Percentiles rank a stretch among this genome's conserved stretches.
These are phyloP conservation scores for Mariannaea elegans DNA, from an alignment of 2,329 filamentous ascomycete genomes.

Conservation along the genomic window DNA sequence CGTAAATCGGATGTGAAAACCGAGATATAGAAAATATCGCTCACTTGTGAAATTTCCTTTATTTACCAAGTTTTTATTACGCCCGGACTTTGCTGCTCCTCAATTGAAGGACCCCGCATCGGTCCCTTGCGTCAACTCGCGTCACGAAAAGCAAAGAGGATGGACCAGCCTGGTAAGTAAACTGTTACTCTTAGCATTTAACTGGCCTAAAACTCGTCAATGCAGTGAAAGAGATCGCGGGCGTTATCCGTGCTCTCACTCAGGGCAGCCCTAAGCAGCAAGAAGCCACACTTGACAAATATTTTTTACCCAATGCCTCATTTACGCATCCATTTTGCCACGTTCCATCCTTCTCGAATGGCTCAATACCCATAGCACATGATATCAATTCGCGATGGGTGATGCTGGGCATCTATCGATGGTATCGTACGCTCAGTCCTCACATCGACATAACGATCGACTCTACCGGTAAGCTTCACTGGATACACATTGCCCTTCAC, in stretches of 20 bases:
- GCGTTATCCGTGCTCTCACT: slow-evolving; percentile 73
- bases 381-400: slow-evolving; percentile 70
- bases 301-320: slow-evolving; percentile 76
- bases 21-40: too few relatives aligned
- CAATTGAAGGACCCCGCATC: too few relatives aligned
- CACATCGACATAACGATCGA: slow-evolving; percentile 75
- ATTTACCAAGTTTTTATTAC: too few relatives aligned
- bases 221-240: slow-evolving; percentile 66
- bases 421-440: slow-evolving; percentile 87
- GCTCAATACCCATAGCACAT: slow-evolving; percentile 52
- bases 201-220: neutral
- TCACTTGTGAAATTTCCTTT: too few relatives aligned
- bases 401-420: slow-evolving; percentile 76
- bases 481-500: accelerated
- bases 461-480: slow-evolving; percentile 53
- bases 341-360: slow-evolving; percentile 64
- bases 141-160: neutral
- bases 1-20: neutral
- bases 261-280: slow-evolving; percentile 74
- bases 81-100: too few relatives aligned
- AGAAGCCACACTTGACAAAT: slow-evolving; percentile 69
- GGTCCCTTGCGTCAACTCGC: neutral
- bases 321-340: slow-evolving; percentile 85
- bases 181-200: too few relatives aligned
- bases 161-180: slow-evolving; percentile 4